Conservation (phyloP, 2,329 filamentous ascomycete species). For the Hysterium pulicare region DNA sequence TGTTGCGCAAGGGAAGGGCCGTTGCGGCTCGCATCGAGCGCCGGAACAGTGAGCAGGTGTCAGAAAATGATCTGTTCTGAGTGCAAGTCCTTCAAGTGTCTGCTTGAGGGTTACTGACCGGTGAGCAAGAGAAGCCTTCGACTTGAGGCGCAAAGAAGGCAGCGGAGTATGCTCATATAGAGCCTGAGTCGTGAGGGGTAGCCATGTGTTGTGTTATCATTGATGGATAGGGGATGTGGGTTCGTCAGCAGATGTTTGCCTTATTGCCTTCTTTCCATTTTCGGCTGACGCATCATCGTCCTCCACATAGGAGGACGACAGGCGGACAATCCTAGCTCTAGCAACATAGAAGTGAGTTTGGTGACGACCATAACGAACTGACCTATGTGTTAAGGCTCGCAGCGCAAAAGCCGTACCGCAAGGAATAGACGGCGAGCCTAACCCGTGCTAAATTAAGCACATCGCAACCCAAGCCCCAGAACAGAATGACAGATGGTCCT, state of each 20-base stretch:
- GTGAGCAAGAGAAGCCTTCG: not conserved
- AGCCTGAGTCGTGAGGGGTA: not conserved
- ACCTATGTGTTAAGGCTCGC: too few species aligned
- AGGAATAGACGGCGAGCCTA: too few species aligned
- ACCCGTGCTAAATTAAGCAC: too few species aligned
- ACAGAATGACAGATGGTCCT: too few species aligned
- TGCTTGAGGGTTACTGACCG: not conserved
- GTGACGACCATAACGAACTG: too few species aligned
- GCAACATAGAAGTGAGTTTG: too few species aligned
- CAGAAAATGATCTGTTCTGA: too few species aligned
- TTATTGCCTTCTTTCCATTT: not conserved
- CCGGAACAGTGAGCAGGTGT: not conserved
- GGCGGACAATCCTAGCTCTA: too few species aligned
- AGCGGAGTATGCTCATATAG: not conserved
- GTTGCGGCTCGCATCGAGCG: not conserved
- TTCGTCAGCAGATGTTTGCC: not conserved
- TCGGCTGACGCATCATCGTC: too few species aligned
- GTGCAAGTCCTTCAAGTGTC: not conserved
- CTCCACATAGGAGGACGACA: too few species aligned
- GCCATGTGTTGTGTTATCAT: not conserved
- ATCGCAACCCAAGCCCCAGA: too few species aligned
- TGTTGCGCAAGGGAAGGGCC: not conserved
- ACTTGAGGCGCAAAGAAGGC: not conserved
- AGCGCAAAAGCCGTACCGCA: too few species aligned
- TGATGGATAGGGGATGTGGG: not conserved